Evolutionary conservation across 352 stramenopile species (phyloP), one percentile per base, ranked within the genome.

Genomic region (Elongisporangium prolatum): DNA sequence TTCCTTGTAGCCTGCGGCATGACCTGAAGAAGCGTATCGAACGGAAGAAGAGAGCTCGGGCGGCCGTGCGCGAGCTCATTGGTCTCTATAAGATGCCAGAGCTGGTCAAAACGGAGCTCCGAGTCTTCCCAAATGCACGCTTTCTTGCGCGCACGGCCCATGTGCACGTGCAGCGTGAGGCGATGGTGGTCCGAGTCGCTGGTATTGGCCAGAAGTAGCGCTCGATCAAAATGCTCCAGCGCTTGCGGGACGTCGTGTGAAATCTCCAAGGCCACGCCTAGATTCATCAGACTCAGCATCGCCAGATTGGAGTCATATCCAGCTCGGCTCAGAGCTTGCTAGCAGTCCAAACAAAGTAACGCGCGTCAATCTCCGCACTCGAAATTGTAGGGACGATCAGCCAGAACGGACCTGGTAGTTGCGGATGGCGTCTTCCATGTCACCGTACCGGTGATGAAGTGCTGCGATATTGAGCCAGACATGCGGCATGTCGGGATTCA

Each of bases 391-490:
- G 25, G 25, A 34, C 4, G 4, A 34, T 34, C 4, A 34, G 8
- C 4, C 4, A 4, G 54, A 24, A 52, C 65, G 52, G 14, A 68
- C 66, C 57, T 74, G 50, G 60, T 92, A 94, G 13, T 70, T 60
- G 11, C 62, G 65, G 13, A 92, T 71, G 2, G 84, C 83, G 10
- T 72, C 67, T 44, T 64, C 59, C n/a, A 80, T 62, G 6, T 85
- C 59, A 5, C 84, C 84, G 56, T 80, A 75, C 34, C 70, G 66
- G 25, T 92, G 80, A 37, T 92, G 75, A 18, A 91, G 59, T 7
- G 78, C 71, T 18, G 82, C 84, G 40, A 94, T 67, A 58, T 91
- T 91, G 21, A 91, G 64, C 59, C 74, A 77, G 28, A 80, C 84
- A 20, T 69, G 28, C 21, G 63, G 38, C 11, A 75, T 59, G 2